Base-by-base conservation (phyloP, 352 stramenopile genomes). In the Globisporangium canariense region DNA sequence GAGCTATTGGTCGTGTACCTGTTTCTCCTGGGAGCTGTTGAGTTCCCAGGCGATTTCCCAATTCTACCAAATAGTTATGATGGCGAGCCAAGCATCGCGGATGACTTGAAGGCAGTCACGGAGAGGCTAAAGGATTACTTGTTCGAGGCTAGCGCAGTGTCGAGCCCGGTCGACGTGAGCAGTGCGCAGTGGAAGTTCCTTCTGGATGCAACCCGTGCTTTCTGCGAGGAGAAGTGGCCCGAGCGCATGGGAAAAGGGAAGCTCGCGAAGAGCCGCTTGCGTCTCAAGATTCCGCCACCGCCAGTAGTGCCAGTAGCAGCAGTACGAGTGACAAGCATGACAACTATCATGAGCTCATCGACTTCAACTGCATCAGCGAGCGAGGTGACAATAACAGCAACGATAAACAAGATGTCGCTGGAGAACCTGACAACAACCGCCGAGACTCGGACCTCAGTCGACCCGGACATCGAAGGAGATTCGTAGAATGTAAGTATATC, bases 151-250 rank as follows among this genome's bases (percentile, higher is more conserved):
- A 45, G 11, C 6, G 18, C 46, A 1, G 45, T 38, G 14, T 47
- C 46, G 11, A 34, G n/a, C 2, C 20, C 36, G 9, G 14, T 59
- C 40, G 54, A 46, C 11, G 38, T 20, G 30, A 43, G 34, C 34
- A 51, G 47, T 36, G 11, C 45, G 8, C 20, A 64, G 9, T 91
- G 83, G 83, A 68, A 66, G 22, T 11, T 60, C 3, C 75, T 85
- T 25, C 36, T 83, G 16, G 60, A 71, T 10, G 69, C 75, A 5
- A 65, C 80, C 11, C 76, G 70, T 9, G 61, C 60, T 4, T 88
- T 84, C 53, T 91, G 83, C 41, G 83, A 91, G 68, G 73, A 78
- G 6, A 78, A 75, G 51, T 91, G 83, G 83, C 81, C 81, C 5
- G 79, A 91, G 46, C 83, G 80, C 16, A 73, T 68, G 52, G 74